Percentiles rank a stretch among this genome's conserved stretches.
These are phyloP conservation scores for Botrytis sinoallii DNA, from an alignment of 2,329 filamentous ascomycete genomes.

Conservation along the genomic window DNA sequence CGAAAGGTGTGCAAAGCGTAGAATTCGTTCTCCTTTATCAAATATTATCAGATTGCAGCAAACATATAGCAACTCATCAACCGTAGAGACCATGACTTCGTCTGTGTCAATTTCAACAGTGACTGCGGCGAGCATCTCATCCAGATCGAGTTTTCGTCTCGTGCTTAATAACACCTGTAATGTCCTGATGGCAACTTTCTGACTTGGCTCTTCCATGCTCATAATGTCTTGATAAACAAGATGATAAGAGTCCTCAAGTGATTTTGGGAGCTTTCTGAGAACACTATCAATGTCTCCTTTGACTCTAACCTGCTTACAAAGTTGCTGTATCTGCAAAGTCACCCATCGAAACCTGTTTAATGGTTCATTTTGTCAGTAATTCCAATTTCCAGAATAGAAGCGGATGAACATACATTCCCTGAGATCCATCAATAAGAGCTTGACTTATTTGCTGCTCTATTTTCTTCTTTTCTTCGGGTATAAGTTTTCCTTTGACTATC, in stretches of 20 bases:
- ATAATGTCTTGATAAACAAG: neutral
- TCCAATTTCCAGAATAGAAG: rapidly evolving
- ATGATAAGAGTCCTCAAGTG: neutral
- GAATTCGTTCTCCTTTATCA: neutral
- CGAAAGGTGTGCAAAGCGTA: neutral
- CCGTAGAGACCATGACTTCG: neutral
- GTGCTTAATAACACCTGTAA: neutral
- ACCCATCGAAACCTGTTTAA: neutral
- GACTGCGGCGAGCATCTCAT: neutral
- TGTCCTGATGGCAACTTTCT: neutral
- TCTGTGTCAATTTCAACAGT: neutral
- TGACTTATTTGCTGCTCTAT: neutral
- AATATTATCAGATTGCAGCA: neutral
- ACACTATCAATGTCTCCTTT: neutral
- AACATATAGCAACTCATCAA: neutral
- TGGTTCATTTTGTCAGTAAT: neutral
- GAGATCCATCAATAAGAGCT: neutral
- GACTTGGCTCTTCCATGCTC: neutral
- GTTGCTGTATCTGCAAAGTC: neutral
- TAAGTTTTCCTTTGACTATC: neutral
- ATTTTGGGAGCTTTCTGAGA: neutral
- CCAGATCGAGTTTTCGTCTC: neutral
- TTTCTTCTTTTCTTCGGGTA: neutral
- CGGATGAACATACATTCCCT: neutral
- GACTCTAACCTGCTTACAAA: neutral